A percentile compares a stretch with the other conserved stretches of the same genome.
Evolutionary conservation across 2,329 filamentous ascomycete genomes (phyloP).

Genomic region (Trichoderma polysporum): DNA sequence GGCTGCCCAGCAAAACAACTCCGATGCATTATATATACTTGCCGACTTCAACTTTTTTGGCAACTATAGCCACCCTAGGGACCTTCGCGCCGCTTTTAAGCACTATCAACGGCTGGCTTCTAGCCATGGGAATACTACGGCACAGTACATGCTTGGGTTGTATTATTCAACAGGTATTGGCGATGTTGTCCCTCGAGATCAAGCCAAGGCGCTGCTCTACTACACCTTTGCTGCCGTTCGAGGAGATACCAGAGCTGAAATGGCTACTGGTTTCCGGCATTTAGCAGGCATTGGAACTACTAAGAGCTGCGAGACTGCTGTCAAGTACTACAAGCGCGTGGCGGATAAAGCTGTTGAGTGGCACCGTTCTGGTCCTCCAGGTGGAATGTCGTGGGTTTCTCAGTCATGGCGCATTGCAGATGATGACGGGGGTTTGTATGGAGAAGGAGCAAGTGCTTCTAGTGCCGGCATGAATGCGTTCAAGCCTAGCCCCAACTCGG

Average conservation of each 20-base stretch:
- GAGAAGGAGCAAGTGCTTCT: constrained; percentile 86
- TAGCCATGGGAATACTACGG: constrained; percentile 80
- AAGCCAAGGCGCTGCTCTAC: constrained; percentile 88
- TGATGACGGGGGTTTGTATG: constrained; percentile 88
- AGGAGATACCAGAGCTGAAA: constrained; percentile 82
- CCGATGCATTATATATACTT: constrained; percentile 84
- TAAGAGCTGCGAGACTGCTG: constrained; percentile 80
- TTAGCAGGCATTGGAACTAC: constrained; percentile 81
- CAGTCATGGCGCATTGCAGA: constrained; percentile 87
- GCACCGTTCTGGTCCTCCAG: constrained; percentile 86
- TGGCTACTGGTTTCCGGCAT: constrained; percentile 88
- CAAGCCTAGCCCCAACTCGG: constrained; percentile 69
- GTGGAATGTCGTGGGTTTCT: constrained; percentile 73
- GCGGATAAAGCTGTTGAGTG: constrained; percentile 90
- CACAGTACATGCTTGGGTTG: constrained; percentile 92
- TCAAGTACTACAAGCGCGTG: constrained; percentile 86
- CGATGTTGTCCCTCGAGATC: constrained; percentile 75
- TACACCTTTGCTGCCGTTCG: constrained; percentile 89
- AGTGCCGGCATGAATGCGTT: constrained; percentile 83
- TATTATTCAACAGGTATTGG: constrained; percentile 95
- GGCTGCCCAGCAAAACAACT: constrained; percentile 57
- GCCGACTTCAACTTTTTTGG: constrained; percentile 97
- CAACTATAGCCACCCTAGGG: constrained; percentile 82
- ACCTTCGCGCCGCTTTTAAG: constrained; percentile 76
- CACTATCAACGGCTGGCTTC: constrained; percentile 78